Evolutionary conservation across 2,329 filamentous ascomycete genomes (phyloP).

Genomic region (Pseudogymnoascus sp.): DNA sequence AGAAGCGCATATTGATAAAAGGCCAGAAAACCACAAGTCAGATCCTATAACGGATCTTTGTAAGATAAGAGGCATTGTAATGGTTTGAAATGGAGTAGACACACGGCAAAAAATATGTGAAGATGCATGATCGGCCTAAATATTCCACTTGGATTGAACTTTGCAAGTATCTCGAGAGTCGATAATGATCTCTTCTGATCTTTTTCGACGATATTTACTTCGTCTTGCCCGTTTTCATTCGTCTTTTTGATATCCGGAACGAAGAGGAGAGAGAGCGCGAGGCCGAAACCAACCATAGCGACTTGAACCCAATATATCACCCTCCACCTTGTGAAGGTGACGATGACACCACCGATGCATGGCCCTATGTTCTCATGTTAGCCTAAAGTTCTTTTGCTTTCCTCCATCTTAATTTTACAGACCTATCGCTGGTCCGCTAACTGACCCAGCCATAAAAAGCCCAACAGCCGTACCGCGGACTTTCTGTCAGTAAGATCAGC

Average conservation of each 20-base stretch:
- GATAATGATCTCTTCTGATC: neutral
- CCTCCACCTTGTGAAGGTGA: constrained; percentile 25
- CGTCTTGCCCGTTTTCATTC: neutral
- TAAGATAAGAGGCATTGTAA: neutral
- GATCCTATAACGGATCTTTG: constrained; percentile 6
- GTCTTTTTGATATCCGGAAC: constrained; percentile 14
- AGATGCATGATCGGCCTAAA: constrained; percentile 20
- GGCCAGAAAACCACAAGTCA: constrained; percentile 13
- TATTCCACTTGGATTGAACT: constrained; percentile 20
- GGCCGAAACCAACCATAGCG: constrained; percentile 23
- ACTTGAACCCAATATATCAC: constrained; percentile 28
- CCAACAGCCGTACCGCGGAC: constrained; percentile 36
- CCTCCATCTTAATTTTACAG: constrained; percentile 18
- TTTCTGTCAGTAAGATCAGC: constrained; percentile 17
- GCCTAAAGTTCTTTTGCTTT: neutral
- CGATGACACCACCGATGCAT: constrained; percentile 26
- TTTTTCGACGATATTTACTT: neutral
- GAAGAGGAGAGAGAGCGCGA: constrained; percentile 24
- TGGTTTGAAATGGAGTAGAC: constrained; percentile 8
- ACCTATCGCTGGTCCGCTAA: constrained; percentile 31
- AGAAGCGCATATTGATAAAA: constrained; percentile 43
- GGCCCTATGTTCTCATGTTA: constrained; percentile 18
- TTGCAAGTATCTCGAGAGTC: constrained; percentile 5
- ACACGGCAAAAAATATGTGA: constrained; percentile 22
- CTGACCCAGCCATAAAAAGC: constrained; percentile 35